Evolutionary conservation across 2,329 filamentous ascomycete species (phyloP).

Genomic region (Beauveria medogensis): DNA sequence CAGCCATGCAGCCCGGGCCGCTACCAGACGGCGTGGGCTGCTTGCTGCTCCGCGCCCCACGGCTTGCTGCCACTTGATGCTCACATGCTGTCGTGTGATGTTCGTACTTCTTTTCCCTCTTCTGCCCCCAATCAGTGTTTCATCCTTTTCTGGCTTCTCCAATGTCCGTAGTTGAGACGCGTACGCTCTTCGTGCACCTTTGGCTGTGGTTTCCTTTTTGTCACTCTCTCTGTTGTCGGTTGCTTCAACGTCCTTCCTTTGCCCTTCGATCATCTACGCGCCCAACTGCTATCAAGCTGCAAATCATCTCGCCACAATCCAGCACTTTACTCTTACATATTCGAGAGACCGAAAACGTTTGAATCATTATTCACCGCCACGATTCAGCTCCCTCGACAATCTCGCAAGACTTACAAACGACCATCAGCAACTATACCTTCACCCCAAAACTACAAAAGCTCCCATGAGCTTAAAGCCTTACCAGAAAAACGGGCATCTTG

Average conservation of each 20-base stretch:
- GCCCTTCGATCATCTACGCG: background rate
- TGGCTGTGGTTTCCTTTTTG: background rate
- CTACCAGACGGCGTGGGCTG: background rate
- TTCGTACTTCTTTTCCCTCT: background rate
- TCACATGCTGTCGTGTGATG: conserved; percentile 9
- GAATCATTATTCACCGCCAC: background rate
- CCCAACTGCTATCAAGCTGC: conserved; percentile 6
- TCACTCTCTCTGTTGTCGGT: background rate
- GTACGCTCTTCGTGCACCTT: conserved; percentile 5
- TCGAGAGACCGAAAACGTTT: too few relatives aligned
- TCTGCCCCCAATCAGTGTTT: background rate
- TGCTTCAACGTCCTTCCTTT: conserved; percentile 1
- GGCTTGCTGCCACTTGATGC: conserved; percentile 7
- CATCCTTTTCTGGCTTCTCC: background rate
- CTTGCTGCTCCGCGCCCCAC: background rate
- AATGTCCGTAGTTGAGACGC: background rate
- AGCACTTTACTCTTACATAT: too few relatives aligned
- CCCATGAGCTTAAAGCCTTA: conserved; percentile 9
- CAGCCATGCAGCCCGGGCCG: background rate
- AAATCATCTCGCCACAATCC: background rate
- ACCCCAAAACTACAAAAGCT: conserved; percentile 3
- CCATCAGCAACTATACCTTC: background rate
- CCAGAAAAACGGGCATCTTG: conserved; percentile 14
- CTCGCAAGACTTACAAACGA: background rate
- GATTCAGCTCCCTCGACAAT: background rate